Percentiles rank a stretch among this genome's conserved stretches.
These are phyloP conservation scores for Fusarium clavum DNA, from an alignment of 2,329 filamentous ascomycete genomes.

Conservation along the genomic window DNA sequence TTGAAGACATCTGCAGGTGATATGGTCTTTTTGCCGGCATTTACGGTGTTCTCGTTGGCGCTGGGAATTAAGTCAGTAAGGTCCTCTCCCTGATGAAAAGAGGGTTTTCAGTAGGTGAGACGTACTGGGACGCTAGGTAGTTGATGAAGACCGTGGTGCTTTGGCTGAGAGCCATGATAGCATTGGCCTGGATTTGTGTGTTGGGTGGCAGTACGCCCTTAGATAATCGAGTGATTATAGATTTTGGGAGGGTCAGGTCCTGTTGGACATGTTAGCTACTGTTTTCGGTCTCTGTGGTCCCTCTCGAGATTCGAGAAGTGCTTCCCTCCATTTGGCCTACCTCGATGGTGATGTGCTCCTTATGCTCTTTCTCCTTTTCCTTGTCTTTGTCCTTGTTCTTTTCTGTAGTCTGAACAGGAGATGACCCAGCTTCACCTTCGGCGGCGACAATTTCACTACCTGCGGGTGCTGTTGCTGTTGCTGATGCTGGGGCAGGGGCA, in stretches of 20 bases:
- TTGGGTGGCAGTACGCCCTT: slow-evolving; percentile 84
- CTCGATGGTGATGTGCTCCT: slow-evolving; percentile 63
- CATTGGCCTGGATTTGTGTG: slow-evolving; percentile 86
- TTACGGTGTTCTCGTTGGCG: slow-evolving; percentile 76
- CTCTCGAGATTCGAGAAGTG: neutral
- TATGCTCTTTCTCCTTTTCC: slow-evolving; percentile 47
- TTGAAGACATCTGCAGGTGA: slow-evolving; percentile 80
- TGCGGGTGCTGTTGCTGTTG: slow-evolving; percentile 17
- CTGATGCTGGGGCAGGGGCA: slow-evolving; percentile 18
- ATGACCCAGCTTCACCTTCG: slow-evolving; percentile 29
- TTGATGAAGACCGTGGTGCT: slow-evolving; percentile 87
- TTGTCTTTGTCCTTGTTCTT: slow-evolving; percentile 51
- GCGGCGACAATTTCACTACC: slow-evolving; percentile 3
- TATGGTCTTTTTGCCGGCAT: slow-evolving; percentile 81
- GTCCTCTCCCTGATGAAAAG: neutral
- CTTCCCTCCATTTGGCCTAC: slow-evolving; percentile 49
- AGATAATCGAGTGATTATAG: slow-evolving; percentile 81
- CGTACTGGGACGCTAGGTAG: slow-evolving; percentile 80
- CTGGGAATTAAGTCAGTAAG: slow-evolving; percentile 55
- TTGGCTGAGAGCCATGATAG: slow-evolving; percentile 81
- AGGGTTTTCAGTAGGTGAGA: slow-evolving; percentile 30
- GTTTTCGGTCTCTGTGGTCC: neutral
- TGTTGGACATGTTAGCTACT: slow-evolving; percentile 47
- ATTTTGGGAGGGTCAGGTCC: slow-evolving; percentile 83
- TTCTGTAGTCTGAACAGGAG: slow-evolving; percentile 44